Base-by-base conservation (phyloP, 345 rosid genomes). In the Gynandropsis gynandra region DNA sequence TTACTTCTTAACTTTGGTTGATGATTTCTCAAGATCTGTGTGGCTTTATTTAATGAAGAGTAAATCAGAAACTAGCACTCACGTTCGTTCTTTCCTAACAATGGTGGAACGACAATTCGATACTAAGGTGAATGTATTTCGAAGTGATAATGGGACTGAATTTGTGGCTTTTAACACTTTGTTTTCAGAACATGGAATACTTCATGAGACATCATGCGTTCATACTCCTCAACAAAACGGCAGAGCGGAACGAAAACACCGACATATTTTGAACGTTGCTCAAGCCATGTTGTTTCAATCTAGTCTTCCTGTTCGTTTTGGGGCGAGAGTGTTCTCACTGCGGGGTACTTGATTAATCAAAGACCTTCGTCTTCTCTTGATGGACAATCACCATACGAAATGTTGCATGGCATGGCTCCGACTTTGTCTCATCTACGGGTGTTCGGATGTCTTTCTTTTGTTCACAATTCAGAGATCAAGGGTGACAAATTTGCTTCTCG, bases 101-200 rank as follows among this genome's bases (percentile, higher is more conserved):
- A 7, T 38, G 7, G 12, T 38, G 5, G 42, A 38, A 0, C 7
- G 42, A 4, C 42, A 38, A 38, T 38, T 38, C 12, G 11, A 9
- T 1, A 38, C 10, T 4, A 38, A 38, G 12, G n/a, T 38, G 5
- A 38, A 38, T 1, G n/a, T 14, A 38, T 10, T 38, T 1, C 4
- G 42, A 14, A 38, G 42, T 38, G 42, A 38, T 12, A 38, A 38
- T 38, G 42, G 42, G 42, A 8, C 42, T 38, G 42, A 38, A 14
- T 38, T 38, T 38, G 1, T 38, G 4, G 10, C 13, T 12, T 38
- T 38, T 4, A 7, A 1, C 1, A 8, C 1, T 1, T 38, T 38
- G 5, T 38, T 38, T 12, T 14, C 10, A 12, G 13, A 1, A 1
- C 10, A 38, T 8, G 42, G 42, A 10, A 38, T 38, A 4, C 10